These are phyloP conservation scores for Aurifilum marmelostoma DNA, from an alignment of 2,329 filamentous ascomycete genomes.

Conservation along the genomic window DNA sequence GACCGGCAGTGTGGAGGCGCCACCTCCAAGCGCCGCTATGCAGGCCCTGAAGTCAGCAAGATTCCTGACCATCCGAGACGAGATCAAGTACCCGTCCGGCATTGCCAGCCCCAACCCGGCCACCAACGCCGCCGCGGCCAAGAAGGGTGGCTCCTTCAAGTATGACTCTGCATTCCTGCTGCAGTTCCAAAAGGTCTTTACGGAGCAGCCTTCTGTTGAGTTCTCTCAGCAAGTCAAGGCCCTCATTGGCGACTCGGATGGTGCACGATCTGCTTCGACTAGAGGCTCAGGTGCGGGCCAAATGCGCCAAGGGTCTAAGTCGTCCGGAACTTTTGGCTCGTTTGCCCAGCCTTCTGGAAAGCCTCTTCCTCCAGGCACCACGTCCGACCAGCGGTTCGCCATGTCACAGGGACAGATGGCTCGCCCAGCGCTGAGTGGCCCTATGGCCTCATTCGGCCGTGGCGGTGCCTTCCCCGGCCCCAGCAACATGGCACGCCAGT, in stretches of 20 bases:
- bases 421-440: constrained; percentile 51
- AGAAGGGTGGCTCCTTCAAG: constrained; percentile 83
- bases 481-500: constrained; percentile 66
- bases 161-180: constrained; percentile 95
- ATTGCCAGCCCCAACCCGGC: constrained; percentile 91
- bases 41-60: constrained; percentile 91
- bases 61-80: constrained; percentile 78
- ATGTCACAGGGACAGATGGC: constrained; percentile 59
- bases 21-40: constrained; percentile 91
- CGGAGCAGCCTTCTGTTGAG: constrained; percentile 91
- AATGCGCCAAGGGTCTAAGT: constrained; percentile 54
- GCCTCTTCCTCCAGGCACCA: constrained; percentile 74
- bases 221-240: constrained; percentile 90
- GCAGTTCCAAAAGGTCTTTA: constrained; percentile 95
- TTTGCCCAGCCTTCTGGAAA: constrained; percentile 62
- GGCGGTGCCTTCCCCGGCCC: constrained; percentile 67
- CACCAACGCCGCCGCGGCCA: constrained; percentile 77
- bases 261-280: constrained; percentile 64
- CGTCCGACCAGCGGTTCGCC: constrained; percentile 75
- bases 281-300: constrained; percentile 48
- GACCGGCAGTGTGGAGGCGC: constrained; percentile 83
- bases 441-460: constrained; percentile 64
- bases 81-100: constrained; percentile 79
- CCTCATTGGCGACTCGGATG: constrained; percentile 78
- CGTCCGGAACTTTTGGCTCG: constrained; percentile 60